Evolutionary conservation across 441 rosid genomes (phyloP), one percentile per base, ranked within the genome.

Genomic region (Breynia disticha): DNA sequence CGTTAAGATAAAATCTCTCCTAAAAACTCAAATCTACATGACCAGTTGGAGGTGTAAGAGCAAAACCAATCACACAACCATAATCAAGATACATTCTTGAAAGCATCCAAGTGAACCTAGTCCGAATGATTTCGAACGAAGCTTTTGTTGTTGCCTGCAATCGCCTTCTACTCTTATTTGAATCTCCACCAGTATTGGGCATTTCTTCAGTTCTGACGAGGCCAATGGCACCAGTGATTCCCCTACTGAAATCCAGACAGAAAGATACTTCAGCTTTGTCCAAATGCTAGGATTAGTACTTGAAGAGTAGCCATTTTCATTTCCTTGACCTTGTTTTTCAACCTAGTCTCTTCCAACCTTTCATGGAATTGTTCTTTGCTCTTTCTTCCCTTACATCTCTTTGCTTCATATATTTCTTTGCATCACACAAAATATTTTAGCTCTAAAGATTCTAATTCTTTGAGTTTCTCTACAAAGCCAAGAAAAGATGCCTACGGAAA

Each of bases 151-250:
- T 46, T 65, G 64, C 64, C 79, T 67, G 72, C 85, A 79, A 14
- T 87, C 96, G 12, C 96, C 96, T 66, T 83, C 96, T 39, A 87
- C 84, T 55, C 67, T 78, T 64, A 85, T 72, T 20, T 65, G 57
- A 41, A 87, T 76, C 80, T 84, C 94, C 72, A 79, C 85, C 75
- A 84, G 52, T 41, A 60, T 66, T 3, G 96, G 96, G 69, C 96
- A 87, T 13, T 81, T 70, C 15, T 75, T 75, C 21, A 87, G 65
- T 37, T 88, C 90, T 0, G 61, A 69, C 57, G 50, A 49, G 0
- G 70, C 64, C 72, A 87, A 69, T 8, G 90, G 90, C 15, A 66
- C 67, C 35, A 84, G 66, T 52, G 81, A 55, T 55, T 84, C 80
- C 16, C 88, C 85, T 1, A 72, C 94, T 18, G 60, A 64, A 59